phyloP scores from a whole-genome alignment of 2,329 filamentous ascomycete genomes.

The Pseudogymnoascus sp. region DNA sequence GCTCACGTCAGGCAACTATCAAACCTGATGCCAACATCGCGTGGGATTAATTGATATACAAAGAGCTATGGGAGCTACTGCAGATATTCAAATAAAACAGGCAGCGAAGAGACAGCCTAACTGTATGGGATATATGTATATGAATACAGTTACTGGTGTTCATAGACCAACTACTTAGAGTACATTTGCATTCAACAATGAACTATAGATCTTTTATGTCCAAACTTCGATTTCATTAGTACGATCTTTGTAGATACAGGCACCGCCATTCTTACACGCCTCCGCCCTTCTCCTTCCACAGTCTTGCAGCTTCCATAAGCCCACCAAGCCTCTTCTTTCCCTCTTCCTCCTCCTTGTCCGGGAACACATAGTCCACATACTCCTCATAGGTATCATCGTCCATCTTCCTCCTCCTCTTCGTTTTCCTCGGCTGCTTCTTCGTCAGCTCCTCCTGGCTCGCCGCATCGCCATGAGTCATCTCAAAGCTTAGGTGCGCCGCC shows the following conservation, averaged over 20 bases:
- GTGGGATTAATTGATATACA: neutral
- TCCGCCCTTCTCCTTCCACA: neutral
- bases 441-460: slow-evolving; percentile 76
- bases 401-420: slow-evolving; percentile 85
- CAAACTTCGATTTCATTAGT: slow-evolving; percentile 1
- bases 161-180: neutral
- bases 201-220: neutral
- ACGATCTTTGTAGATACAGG: slow-evolving; percentile 11
- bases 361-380: slow-evolving; percentile 96
- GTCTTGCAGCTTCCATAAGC: slow-evolving; percentile 5
- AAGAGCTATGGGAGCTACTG: neutral
- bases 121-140: neutral
- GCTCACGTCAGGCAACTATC: neutral
- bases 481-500: slow-evolving; percentile 88
- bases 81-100: neutral
- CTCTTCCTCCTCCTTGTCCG: slow-evolving; percentile 62
- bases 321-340: neutral
- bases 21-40: neutral
- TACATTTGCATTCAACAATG: neutral
- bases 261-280: slow-evolving; percentile 12
- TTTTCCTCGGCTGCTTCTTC: slow-evolving; percentile 86
- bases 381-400: slow-evolving; percentile 94
- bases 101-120: neutral
- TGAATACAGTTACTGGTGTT: neutral
- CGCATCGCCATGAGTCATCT: slow-evolving; percentile 70